Evolutionary conservation across 768 basidiomycete genomes (phyloP), one percentile per base, ranked within the genome.

Genomic region (Panaeolus papilionaceus): DNA sequence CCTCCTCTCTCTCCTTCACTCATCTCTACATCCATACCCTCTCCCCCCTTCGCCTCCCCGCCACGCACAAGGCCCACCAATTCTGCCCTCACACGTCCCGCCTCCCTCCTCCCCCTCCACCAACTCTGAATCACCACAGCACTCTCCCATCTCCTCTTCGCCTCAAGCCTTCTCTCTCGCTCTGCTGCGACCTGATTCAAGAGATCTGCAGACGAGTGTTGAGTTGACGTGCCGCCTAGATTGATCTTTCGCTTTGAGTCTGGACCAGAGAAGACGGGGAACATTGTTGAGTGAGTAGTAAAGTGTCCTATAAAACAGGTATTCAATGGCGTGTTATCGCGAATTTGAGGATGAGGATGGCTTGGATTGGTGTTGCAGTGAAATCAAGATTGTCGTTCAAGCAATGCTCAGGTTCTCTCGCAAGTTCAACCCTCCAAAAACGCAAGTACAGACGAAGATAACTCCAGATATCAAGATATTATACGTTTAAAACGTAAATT

Each of bases 241-340:
- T 94, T 94, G 70, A 94, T 94, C 71, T 85, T 83, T 51, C 89
- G 85, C 65, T 88, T 83, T 49, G 80, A 78, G 63, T 89, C 23
- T 85, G 71, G 83, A 0, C 54, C 81, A 42, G 82, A 84, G 71
- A 89, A 87, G 54, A 88, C 62, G 16, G 84, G 82, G 42, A 76
- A 62, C 77, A 78, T 78, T 45, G 14, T 40, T 40, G 39, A 40
- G 8, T 10, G 39, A 33, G 28, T 33, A 33, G 28, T 33, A 33
- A 33, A 33, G 28, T 33, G 28, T 33, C n/a, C n/a, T n/a, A n/a
- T n/a, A n/a, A n/a, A n/a, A n/a, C n/a, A n/a, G 28, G 28, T 33
- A 33, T 33, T 33, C 4, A 33, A 10, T 40, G 39, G 39, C 2
- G 14, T 8, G 11, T 12, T 16, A 16, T 44, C 14, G 42, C 2